Conservation (phyloP, 768 basidiomycete genomes). For the Rhizopogon vesiculosus region DNA sequence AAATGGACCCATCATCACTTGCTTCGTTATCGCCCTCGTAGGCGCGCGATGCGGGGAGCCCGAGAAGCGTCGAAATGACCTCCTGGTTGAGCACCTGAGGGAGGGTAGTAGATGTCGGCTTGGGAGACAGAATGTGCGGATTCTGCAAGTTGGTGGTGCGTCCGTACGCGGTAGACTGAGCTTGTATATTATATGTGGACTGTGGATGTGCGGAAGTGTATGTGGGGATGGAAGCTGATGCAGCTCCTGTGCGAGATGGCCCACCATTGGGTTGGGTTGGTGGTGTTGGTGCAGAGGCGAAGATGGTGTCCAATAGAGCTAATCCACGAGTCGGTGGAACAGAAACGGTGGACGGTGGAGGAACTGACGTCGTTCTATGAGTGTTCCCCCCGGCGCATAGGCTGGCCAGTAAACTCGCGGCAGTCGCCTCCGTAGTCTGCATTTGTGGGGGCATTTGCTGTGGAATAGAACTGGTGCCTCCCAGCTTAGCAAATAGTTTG, state of each 20-base stretch:
- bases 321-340: constrained; percentile 42
- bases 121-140: constrained; percentile 47
- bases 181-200: constrained; percentile 8
- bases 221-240: constrained; percentile 3
- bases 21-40: constrained; percentile 58
- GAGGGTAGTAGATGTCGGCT: constrained; percentile 44
- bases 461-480: constrained; percentile 2
- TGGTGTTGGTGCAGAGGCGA: constrained; percentile 55
- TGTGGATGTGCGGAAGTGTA: constrained; percentile 14
- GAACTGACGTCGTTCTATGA: constrained; percentile 21
- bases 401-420: constrained; percentile 42
- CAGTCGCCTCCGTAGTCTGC: constrained; percentile 25
- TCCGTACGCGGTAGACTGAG: constrained; percentile 6
- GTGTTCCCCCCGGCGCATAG: constrained; percentile 23
- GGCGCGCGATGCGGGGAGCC: constrained; percentile 38
- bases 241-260: constrained; percentile 11
- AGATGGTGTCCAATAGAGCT: constrained; percentile 62
- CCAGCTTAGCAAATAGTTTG: constrained; percentile 39
- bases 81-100: constrained; percentile 71
- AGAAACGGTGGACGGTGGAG: constrained; percentile 21
- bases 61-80: constrained; percentile 62
- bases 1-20: constrained; percentile 30
- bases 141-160: constrained; percentile 21
- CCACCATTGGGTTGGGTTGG: constrained; percentile 7
- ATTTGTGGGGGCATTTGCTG: constrained; percentile 6